A percentile compares a stretch with the other conserved stretches of the same genome.
These are phyloP conservation scores for Naganishia liquefaciens DNA, from an alignment of 1,284 basidiomycete genomes.

Conservation along the genomic window DNA sequence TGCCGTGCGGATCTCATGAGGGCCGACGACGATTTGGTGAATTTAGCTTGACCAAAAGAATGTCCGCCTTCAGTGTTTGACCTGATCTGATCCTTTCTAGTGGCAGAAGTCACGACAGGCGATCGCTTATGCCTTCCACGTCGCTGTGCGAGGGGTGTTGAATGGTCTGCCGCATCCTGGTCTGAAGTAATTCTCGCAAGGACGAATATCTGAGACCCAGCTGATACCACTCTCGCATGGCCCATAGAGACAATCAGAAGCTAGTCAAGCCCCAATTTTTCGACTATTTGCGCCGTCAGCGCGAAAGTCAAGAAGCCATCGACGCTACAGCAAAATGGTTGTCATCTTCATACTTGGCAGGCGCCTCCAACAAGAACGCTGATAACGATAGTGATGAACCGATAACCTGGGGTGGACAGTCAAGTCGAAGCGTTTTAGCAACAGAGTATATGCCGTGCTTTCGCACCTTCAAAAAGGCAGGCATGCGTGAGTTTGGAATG, in stretches of 20 bases:
- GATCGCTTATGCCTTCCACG: slow-evolving; percentile 81
- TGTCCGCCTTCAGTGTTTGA: not conserved
- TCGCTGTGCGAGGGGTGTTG: slow-evolving; percentile 72
- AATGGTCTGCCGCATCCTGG: slow-evolving; percentile 86
- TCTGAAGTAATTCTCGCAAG: slow-evolving; percentile 55
- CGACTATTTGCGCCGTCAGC: slow-evolving; percentile 42
- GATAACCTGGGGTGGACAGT: slow-evolving; percentile 43
- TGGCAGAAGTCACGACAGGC: slow-evolving; percentile 64
- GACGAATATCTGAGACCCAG: not conserved
- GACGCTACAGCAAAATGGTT: slow-evolving; percentile 23
- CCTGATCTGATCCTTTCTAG: slow-evolving; percentile 50
- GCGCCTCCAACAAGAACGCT: not conserved
- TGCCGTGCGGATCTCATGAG: slow-evolving; percentile 77
- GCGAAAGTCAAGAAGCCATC: slow-evolving; percentile 17
- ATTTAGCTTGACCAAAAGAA: slow-evolving; percentile 45
- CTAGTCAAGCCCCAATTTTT: slow-evolving; percentile 60
- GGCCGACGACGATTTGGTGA: slow-evolving; percentile 66
- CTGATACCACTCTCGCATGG: no score
- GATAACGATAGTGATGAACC: slow-evolving; percentile 5
- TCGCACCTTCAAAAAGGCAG: slow-evolving; percentile 41
- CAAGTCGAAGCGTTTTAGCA: slow-evolving; percentile 41
- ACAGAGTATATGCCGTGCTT: slow-evolving; percentile 51
- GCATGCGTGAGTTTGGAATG: not conserved
- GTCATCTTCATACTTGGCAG: not conserved
- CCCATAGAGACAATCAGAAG: slow-evolving; percentile 63